phyloP scores from a whole-genome alignment of 1,284 basidiomycete species.

The Ganoderma meredithae region DNA sequence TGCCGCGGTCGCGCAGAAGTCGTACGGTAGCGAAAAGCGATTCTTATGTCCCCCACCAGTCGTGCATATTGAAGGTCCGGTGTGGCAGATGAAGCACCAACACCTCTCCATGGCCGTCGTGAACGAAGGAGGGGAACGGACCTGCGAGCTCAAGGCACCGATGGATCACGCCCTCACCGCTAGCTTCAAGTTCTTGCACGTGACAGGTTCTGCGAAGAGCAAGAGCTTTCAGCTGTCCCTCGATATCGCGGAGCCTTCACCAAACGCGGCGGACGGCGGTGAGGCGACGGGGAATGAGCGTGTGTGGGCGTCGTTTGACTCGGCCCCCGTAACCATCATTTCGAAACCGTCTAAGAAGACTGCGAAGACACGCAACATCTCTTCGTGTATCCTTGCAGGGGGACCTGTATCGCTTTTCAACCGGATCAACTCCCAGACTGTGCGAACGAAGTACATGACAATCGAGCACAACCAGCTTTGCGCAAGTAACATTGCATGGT shows the following conservation, averaged over 20 bases:
- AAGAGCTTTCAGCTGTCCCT: slow-evolving; percentile 90
- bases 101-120: slow-evolving; percentile 87
- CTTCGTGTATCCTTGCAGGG: slow-evolving; percentile 88
- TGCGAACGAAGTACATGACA: slow-evolving; percentile 96
- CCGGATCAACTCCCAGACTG: slow-evolving; percentile 96
- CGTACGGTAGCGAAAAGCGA: slow-evolving; percentile 91
- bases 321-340: slow-evolving; percentile 91
- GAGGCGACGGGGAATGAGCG: slow-evolving; percentile 62
- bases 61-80: slow-evolving; percentile 86
- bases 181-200: slow-evolving; percentile 91
- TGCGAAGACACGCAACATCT: slow-evolving; percentile 92
- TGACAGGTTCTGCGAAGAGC: slow-evolving; percentile 87
- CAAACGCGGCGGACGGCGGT: slow-evolving; percentile 56
- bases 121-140: slow-evolving; percentile 82
- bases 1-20: slow-evolving; percentile 91
- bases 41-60: slow-evolving; percentile 91
- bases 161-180: slow-evolving; percentile 83
- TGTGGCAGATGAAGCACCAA: slow-evolving; percentile 81
- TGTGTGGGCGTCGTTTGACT: slow-evolving; percentile 91
- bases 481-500: slow-evolving; percentile 89
- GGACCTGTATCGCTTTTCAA: slow-evolving; percentile 96
- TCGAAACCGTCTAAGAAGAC: slow-evolving; percentile 98
- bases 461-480: slow-evolving; percentile 86
- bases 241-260: slow-evolving; percentile 77
- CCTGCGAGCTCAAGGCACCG: slow-evolving; percentile 82